Percentiles rank a stretch among this genome's conserved stretches.
Conservation (phyloP, 805 yeast genomes). For the Kazachstania taianensis region DNA sequence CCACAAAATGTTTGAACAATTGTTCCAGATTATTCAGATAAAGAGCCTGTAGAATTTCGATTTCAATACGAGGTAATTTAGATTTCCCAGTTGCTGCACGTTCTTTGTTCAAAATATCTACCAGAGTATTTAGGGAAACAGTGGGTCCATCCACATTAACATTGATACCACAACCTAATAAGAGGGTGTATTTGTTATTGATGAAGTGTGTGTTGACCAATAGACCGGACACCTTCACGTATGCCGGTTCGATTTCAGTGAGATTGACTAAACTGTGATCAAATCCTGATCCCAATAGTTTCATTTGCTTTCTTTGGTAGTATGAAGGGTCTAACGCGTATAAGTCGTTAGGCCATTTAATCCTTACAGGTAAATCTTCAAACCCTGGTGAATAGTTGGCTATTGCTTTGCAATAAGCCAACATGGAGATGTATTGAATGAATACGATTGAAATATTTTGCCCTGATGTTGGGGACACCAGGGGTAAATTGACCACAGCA, state of each 20-base stretch:
- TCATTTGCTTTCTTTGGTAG: conserved; percentile 26
- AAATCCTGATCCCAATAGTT: conserved; percentile 15
- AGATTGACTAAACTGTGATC: conserved; percentile 30
- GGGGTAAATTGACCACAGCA: conserved; percentile 45
- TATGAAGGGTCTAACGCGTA: conserved; percentile 63
- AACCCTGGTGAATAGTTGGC: conserved; percentile 51
- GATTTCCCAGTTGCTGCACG: conserved; percentile 35
- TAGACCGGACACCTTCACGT: conserved; percentile 74
- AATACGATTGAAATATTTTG: conserved; percentile 60
- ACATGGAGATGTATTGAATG: conserved; percentile 72
- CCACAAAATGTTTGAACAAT: conserved; percentile 48
- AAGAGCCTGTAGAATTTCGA: conserved; percentile 43
- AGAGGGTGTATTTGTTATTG: conserved; percentile 49
- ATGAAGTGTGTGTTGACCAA: conserved; percentile 69
- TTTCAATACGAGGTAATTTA: conserved; percentile 36
- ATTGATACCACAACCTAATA: conserved; percentile 83
- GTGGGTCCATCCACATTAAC: conserved; percentile 83
- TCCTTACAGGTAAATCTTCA: conserved; percentile 62
- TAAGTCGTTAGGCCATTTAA: conserved; percentile 97
- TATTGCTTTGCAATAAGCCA: conserved; percentile 77
- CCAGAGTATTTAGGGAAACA: conserved; percentile 68
- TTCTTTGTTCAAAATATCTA: conserved; percentile 48
- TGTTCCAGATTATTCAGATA: conserved; percentile 55
- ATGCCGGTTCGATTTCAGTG: conserved; percentile 51
- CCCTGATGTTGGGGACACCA: conserved; percentile 34